phyloP scores from a whole-genome alignment of 129 eudicot genomes.

The Centella asiatica region DNA sequence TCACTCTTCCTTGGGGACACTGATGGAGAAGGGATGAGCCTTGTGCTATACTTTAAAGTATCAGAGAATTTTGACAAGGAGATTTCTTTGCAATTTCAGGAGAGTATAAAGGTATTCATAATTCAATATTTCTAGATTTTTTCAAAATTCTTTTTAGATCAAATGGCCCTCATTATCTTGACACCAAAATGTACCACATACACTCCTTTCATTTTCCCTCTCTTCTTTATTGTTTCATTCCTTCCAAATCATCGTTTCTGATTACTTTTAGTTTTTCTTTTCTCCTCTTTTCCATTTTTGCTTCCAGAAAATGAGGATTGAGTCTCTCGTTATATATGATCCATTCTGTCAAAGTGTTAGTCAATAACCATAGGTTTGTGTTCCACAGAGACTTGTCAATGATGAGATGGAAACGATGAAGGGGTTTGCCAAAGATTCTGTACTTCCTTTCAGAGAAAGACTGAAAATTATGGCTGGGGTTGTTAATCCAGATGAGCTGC shows the following conservation, averaged over 20 bases:
- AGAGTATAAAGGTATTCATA: conserved; percentile 51
- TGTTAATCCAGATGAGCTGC: conserved; percentile 81
- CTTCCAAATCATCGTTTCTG: not conserved
- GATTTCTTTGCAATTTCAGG: conserved; percentile 39
- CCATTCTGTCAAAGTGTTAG: not conserved
- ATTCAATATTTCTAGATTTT: not conserved
- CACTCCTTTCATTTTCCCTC: not conserved
- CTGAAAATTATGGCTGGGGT: conserved; percentile 69
- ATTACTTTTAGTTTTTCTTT: not conserved
- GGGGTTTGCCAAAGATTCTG: conserved; percentile 55
- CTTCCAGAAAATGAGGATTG: too few species aligned
- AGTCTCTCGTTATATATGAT: not conserved
- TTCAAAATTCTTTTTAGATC: too few species aligned
- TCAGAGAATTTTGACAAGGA: conserved; percentile 59
- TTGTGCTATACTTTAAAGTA: conserved; percentile 65
- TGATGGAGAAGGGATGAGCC: conserved; percentile 80
- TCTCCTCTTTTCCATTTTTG: too few species aligned
- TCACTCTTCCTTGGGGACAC: conserved; percentile 60
- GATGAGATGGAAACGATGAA: conserved; percentile 66
- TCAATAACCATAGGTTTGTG: not conserved
- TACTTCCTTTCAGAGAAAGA: conserved; percentile 80
- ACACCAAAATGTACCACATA: not conserved
- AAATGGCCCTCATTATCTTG: too few species aligned
- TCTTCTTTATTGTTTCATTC: not conserved
- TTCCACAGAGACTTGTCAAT: conserved; percentile 42